Conservation (phyloP, 2,329 filamentous ascomycete species). For the Plectosphaerella plurivora region DNA sequence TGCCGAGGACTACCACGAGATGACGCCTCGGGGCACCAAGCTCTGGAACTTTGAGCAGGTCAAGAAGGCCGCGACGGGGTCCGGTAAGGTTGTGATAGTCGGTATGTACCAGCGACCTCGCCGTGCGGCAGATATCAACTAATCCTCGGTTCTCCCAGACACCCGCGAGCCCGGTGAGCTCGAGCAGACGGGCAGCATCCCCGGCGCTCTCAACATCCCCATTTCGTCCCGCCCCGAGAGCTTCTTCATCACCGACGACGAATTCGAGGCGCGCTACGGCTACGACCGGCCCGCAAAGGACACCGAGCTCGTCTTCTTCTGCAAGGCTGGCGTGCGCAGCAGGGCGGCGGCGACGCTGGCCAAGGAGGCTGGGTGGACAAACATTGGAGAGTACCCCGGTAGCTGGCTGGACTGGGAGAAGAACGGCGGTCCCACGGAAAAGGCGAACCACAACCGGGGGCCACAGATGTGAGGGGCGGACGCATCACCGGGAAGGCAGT, state of each 20-base stretch:
- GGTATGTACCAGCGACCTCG: slow-evolving; percentile 27
- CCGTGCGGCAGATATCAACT: too few species aligned
- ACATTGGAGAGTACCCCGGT: slow-evolving; percentile 67
- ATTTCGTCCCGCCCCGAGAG: slow-evolving; percentile 73
- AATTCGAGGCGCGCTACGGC: slow-evolving; percentile 80
- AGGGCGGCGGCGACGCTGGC: slow-evolving; percentile 74
- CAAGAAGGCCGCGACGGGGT: slow-evolving; percentile 26
- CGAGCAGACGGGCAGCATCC: slow-evolving; percentile 64
- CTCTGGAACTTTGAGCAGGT: slow-evolving; percentile 48
- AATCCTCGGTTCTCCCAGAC: slow-evolving; percentile 36
- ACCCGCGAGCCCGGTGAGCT: slow-evolving; percentile 71
- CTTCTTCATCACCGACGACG: slow-evolving; percentile 68
- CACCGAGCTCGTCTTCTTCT: slow-evolving; percentile 76
- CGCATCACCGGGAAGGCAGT: too few species aligned
- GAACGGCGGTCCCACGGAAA: slow-evolving; percentile 61
- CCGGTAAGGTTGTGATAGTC: slow-evolving; percentile 36
- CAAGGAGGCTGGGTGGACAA: slow-evolving; percentile 67
- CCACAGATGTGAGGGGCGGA: neutral
- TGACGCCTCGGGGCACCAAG: slow-evolving; percentile 23
- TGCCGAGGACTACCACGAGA: slow-evolving; percentile 7
- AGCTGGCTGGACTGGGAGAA: slow-evolving; percentile 80
- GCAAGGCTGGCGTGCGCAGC: slow-evolving; percentile 84
- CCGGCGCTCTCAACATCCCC: slow-evolving; percentile 77
- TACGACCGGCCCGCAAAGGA: slow-evolving; percentile 61
- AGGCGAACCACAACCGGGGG: neutral